These are phyloP conservation scores for Nicotiana benthamiana DNA, from an alignment of 257 asterid genomes.

Conservation along the genomic window DNA sequence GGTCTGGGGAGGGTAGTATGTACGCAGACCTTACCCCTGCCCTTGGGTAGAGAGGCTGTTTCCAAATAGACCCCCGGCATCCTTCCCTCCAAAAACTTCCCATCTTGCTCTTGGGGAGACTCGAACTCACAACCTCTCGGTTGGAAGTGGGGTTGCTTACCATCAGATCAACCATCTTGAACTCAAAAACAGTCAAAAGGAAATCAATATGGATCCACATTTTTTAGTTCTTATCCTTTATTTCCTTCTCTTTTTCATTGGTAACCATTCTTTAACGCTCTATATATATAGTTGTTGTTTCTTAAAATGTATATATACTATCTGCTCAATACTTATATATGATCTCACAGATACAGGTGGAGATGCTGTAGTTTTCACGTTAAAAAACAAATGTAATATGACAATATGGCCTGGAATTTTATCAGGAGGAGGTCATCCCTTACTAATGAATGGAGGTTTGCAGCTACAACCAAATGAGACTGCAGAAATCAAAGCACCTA, in stretches of 20 bases:
- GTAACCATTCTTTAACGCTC: neutral
- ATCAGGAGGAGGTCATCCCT: conserved; percentile 38
- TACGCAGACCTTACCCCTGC: too few species aligned
- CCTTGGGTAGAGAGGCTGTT: too few species aligned
- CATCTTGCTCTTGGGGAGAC: too few species aligned
- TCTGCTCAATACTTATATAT: neutral
- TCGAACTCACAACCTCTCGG: too few species aligned
- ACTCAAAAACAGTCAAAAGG: neutral
- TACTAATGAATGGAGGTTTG: conserved; percentile 41
- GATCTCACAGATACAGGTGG: conserved; percentile 12
- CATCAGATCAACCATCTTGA: too few species aligned
- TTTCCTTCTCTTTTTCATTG: neutral
- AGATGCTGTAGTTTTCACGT: conserved; percentile 35
- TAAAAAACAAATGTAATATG: conserved; percentile 36
- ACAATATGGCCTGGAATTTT: conserved; percentile 58
- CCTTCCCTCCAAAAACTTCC: too few species aligned
- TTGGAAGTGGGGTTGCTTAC: too few species aligned
- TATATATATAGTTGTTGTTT: neutral
- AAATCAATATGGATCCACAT: neutral
- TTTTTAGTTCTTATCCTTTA: neutral
- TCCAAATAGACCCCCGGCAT: too few species aligned
- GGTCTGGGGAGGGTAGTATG: too few species aligned
- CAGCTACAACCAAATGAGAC: conserved; percentile 19
- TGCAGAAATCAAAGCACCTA: conserved; percentile 26
- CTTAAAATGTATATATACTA: neutral